phyloP scores from a whole-genome alignment of 2,329 filamentous ascomycete genomes.

The Exophiala bonariae region DNA sequence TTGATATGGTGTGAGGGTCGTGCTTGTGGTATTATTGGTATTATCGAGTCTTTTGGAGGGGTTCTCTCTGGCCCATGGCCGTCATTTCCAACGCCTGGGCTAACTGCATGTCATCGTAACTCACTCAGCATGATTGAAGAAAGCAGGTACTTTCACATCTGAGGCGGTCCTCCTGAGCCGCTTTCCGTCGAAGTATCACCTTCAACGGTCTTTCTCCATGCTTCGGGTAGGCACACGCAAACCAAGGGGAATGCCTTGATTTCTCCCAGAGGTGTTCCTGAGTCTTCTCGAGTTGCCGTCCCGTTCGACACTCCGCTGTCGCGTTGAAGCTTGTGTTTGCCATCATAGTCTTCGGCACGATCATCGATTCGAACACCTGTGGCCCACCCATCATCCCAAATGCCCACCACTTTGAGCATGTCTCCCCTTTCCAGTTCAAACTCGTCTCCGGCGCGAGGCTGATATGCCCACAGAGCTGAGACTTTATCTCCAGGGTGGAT shows the following conservation, averaged over 20 bases:
- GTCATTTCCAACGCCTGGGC: conserved; percentile 19
- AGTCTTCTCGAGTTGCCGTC: conserved; percentile 60
- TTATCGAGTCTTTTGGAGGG: conserved; percentile 19
- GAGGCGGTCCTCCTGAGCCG: conserved; percentile 43
- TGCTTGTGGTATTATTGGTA: conserved; percentile 24
- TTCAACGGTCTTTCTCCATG: conserved; percentile 96
- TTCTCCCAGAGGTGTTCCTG: conserved; percentile 70
- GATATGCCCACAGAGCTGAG: conserved; percentile 92
- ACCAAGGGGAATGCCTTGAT: conserved; percentile 98
- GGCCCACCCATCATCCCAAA: conserved; percentile 99
- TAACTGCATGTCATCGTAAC: conserved; percentile 26
- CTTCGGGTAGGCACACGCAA: conserved; percentile 90
- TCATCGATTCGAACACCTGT: conserved; percentile 84
- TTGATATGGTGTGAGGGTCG: background rate
- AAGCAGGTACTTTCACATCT: conserved; percentile 11
- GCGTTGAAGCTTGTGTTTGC: conserved; percentile 71
- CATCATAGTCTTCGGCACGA: conserved; percentile 85
- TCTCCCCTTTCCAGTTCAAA: conserved; percentile 92
- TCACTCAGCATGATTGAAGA: conserved; percentile 2
- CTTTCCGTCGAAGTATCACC: conserved; percentile 74
- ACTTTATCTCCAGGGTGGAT: conserved; percentile 91
- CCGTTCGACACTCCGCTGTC: conserved; percentile 92
- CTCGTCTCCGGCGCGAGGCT: conserved; percentile 88
- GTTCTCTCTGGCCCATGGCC: conserved; percentile 15
- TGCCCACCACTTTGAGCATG: conserved; percentile 96